These are phyloP conservation scores for Conticribra weissflogii DNA, from an alignment of 108 stramenopile species.

Conservation along the genomic window DNA sequence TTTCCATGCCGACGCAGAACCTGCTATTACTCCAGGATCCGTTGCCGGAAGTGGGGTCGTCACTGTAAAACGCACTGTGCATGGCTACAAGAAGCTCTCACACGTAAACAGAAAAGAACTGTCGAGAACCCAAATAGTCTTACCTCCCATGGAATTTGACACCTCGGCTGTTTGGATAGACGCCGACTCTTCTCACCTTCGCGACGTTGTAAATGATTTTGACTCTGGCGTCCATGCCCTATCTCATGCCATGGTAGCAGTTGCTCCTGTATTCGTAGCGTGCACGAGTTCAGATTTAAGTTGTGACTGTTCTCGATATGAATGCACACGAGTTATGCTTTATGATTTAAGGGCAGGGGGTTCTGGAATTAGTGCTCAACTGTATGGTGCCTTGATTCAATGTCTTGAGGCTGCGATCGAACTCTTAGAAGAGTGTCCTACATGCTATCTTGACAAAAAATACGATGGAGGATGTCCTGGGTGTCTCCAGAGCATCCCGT, in stretches of 20 bases:
- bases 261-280: constrained; percentile 89
- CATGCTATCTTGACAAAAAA: constrained; percentile 39
- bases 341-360: constrained; percentile 83
- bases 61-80: constrained; percentile 72
- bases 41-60: constrained; percentile 81
- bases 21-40: constrained; percentile 20
- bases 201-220: constrained; percentile 49
- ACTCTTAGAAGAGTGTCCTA: constrained; percentile 69
- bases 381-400: constrained; percentile 62
- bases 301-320: constrained; percentile 69
- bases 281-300: constrained; percentile 78
- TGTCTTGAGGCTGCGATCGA: constrained; percentile 68
- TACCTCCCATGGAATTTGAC: constrained; percentile 94
- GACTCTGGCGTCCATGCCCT: constrained; percentile 91
- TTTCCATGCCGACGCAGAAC: constrained; percentile 6
- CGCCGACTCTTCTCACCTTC: constrained; percentile 62
- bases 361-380: constrained; percentile 61
- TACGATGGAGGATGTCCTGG: constrained; percentile 88
- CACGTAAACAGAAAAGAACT: constrained; percentile 73
- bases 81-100: constrained; percentile 83
- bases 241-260: constrained; percentile 89
- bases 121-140: constrained; percentile 70
- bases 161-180: constrained; percentile 94
- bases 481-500: constrained; percentile 73
- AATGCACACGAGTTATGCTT: constrained; percentile 68